Evolutionary conservation across 345 rosid species (phyloP).

Genomic region (Hibiscus trionum): DNA sequence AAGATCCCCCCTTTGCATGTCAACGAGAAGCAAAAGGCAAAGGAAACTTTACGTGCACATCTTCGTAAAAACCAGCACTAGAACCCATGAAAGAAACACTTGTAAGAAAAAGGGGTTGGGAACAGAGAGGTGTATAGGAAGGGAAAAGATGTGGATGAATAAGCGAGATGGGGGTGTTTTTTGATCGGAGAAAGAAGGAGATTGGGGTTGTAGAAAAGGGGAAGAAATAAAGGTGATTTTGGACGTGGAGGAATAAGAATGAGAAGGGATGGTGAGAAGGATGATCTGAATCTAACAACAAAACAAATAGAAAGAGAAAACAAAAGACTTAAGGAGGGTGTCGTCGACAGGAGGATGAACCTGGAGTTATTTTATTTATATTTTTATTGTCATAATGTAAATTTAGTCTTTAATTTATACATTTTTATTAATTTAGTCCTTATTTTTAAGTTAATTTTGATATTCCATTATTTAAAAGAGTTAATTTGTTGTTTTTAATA

Average conservation of each 20-base stretch:
- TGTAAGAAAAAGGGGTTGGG: background rate
- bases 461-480: too few species aligned
- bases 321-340: background rate
- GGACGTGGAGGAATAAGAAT: too few species aligned
- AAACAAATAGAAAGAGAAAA: slow-evolving; percentile 3
- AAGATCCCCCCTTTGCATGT: slow-evolving; percentile 25
- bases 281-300: slow-evolving; percentile 14
- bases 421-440: too few species aligned
- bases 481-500: too few species aligned
- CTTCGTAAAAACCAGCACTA: slow-evolving; percentile 24
- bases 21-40: background rate
- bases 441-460: too few species aligned
- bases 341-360: slow-evolving; percentile 25
- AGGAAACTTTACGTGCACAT: slow-evolving; percentile 47
- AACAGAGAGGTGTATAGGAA: background rate
- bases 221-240: too few species aligned
- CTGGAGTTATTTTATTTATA: slow-evolving; percentile 10
- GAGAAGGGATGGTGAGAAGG: background rate
- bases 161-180: background rate
- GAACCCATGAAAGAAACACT: slow-evolving; percentile 18
- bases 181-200: slow-evolving; percentile 12
- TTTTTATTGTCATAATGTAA: too few species aligned
- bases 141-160: background rate
- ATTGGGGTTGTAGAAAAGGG: background rate
- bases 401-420: too few species aligned